These are phyloP conservation scores for Penicillium manginii DNA, from an alignment of 495 filamentous ascomycete species.

Conservation along the genomic window DNA sequence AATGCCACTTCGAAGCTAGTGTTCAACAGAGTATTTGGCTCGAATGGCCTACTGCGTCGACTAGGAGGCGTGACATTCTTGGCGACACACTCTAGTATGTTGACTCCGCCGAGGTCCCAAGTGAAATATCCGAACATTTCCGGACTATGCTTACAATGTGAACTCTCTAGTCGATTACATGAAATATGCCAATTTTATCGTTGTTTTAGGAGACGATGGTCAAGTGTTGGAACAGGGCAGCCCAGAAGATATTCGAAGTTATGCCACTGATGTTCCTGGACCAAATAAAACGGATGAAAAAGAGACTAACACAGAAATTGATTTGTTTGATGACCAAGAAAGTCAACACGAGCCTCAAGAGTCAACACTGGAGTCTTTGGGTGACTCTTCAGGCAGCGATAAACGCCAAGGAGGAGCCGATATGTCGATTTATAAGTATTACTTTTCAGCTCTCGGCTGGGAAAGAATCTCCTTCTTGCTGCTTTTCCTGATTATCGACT, in stretches of 20 bases:
- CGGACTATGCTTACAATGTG: not conserved
- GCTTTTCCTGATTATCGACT: constrained; percentile 9
- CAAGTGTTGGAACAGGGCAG: constrained; percentile 19
- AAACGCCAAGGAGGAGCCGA: constrained; percentile 10
- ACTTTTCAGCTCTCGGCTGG: constrained; percentile 25
- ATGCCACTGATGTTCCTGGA: not conserved
- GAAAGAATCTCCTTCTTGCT: constrained; percentile 11
- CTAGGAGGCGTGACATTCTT: constrained; percentile 22
- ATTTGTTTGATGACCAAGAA: not conserved
- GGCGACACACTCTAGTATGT: constrained; percentile 20
- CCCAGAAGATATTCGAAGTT: constrained; percentile 11
- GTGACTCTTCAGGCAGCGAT: not conserved
- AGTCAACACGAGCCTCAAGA: not conserved
- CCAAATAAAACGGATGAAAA: not conserved
- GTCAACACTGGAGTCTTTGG: not conserved
- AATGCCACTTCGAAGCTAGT: constrained; percentile 49
- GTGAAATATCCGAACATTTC: not conserved
- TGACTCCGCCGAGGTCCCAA: not conserved
- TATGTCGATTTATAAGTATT: constrained; percentile 22
- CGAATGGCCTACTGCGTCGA: constrained; percentile 43
- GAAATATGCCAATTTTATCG: constrained; percentile 18
- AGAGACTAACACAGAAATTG: not conserved
- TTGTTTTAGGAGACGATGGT: constrained; percentile 18
- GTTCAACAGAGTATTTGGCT: constrained; percentile 49
- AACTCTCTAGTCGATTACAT: constrained; percentile 4